Conservation (phyloP, 2,329 filamentous ascomycete species). For the Phoma herbarum region DNA sequence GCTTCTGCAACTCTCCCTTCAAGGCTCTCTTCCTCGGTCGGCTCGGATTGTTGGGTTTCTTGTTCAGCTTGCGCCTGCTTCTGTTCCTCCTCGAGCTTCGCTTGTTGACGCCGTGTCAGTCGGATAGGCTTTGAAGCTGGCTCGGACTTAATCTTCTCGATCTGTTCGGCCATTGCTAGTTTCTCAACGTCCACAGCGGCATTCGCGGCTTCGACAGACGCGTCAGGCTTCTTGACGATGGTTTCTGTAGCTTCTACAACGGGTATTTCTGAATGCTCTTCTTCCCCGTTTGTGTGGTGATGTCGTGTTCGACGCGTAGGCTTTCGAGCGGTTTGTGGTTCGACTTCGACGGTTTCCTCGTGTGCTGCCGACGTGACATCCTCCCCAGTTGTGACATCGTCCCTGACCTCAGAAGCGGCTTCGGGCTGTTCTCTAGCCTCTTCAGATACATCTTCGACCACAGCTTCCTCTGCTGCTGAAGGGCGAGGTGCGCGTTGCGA, state of each 20-base stretch:
- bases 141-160: background rate
- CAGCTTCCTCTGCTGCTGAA: background rate
- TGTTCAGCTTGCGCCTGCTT: constrained; percentile 7
- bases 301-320: constrained; percentile 10
- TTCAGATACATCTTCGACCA: background rate
- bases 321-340: constrained; percentile 1
- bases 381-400: background rate
- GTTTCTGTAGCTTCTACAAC: background rate
- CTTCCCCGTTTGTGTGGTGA: constrained; percentile 12
- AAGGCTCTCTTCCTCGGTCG: constrained; percentile 5
- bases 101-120: constrained; percentile 16
- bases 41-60: constrained; percentile 9
- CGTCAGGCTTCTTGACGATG: background rate
- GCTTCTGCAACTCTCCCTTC: constrained; percentile 1
- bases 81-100: constrained; percentile 8
- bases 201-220: background rate
- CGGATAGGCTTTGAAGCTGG: constrained; percentile 1
- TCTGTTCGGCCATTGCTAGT: background rate
- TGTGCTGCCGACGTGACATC: background rate
- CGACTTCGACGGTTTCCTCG: background rate
- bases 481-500: constrained; percentile 26
- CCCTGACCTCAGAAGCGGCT: background rate
- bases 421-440: background rate
- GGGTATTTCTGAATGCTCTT: background rate
- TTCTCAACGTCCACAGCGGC: background rate